Evolutionary conservation across 1,139 yeast species (phyloP).

Genomic region (Saccharomyces pastorianus): DNA sequence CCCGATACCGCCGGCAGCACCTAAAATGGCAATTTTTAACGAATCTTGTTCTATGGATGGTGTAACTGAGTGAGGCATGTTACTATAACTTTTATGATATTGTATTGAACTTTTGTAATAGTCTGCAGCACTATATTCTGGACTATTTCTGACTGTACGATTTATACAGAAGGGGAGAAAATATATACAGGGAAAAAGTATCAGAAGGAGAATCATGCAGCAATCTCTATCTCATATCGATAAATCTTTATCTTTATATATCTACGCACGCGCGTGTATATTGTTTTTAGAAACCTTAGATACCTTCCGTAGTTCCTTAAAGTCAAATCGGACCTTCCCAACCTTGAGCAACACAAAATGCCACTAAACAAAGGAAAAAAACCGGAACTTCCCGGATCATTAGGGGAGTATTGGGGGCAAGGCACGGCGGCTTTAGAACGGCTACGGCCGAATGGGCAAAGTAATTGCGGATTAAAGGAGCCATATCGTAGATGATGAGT

Average conservation of each 20-base stretch:
- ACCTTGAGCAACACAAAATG: neutral
- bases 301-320: neutral
- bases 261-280: neutral
- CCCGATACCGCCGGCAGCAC: constrained; percentile 88
- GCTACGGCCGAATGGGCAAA: neutral
- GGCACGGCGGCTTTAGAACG: neutral
- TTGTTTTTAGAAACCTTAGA: neutral
- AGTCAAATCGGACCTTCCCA: neutral
- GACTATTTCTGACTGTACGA: neutral
- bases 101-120: neutral
- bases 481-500: neutral
- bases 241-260: neutral
- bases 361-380: neutral
- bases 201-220: neutral
- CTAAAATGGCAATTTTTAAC: constrained; percentile 58
- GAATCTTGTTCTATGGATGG: constrained; percentile 5
- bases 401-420: neutral
- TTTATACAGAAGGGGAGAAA: neutral
- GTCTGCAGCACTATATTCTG: neutral
- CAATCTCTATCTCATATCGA: neutral
- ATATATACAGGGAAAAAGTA: neutral
- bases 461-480: neutral
- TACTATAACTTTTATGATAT: neutral
- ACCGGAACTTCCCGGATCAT: neutral
- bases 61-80: constrained; percentile 20